Evolutionary conservation across 1,139 yeast genomes (phyloP).

Genomic region (Debaryomyces robertsiae): DNA sequence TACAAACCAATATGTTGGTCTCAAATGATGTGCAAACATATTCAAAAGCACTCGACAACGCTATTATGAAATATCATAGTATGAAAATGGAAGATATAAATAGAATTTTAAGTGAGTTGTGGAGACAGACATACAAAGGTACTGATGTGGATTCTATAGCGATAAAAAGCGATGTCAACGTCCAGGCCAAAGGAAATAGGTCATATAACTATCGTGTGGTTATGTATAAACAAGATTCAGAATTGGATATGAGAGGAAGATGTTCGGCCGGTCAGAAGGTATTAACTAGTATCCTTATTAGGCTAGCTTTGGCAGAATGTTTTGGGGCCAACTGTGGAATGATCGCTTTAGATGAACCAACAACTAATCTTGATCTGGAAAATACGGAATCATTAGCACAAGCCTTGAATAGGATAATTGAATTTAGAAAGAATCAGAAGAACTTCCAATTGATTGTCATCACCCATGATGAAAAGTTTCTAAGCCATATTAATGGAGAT

Average conservation of each 20-base stretch:
- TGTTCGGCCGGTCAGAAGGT: conserved; percentile 99
- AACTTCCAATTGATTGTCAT: conserved; percentile 94
- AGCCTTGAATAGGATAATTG: conserved; percentile 76
- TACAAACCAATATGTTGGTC: conserved; percentile 78
- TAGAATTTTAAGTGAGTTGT: conserved; percentile 80
- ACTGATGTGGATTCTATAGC: conserved; percentile 92
- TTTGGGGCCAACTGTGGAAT: conserved; percentile 95
- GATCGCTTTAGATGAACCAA: conserved; percentile 96
- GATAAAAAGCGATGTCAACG: conserved; percentile 77
- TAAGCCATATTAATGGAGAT: conserved; percentile 82
- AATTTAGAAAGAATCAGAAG: conserved; percentile 70
- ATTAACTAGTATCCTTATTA: conserved; percentile 84
- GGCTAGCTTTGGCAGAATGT: conserved; percentile 93
- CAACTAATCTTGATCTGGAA: conserved; percentile 90
- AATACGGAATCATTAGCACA: conserved; percentile 87
- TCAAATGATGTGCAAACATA: conserved; percentile 83
- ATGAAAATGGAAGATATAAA: conserved; percentile 93
- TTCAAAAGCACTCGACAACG: conserved; percentile 84
- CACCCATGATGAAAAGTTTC: conserved; percentile 92
- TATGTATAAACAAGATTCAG: conserved; percentile 90
- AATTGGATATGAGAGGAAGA: conserved; percentile 95
- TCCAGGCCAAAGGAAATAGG: conserved; percentile 59
- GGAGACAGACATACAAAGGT: conserved; percentile 94
- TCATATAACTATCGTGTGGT: conserved; percentile 93
- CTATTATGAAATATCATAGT: conserved; percentile 91